Conservation (phyloP, 1,284 basidiomycete species). For the Chalciporus sp. region DNA sequence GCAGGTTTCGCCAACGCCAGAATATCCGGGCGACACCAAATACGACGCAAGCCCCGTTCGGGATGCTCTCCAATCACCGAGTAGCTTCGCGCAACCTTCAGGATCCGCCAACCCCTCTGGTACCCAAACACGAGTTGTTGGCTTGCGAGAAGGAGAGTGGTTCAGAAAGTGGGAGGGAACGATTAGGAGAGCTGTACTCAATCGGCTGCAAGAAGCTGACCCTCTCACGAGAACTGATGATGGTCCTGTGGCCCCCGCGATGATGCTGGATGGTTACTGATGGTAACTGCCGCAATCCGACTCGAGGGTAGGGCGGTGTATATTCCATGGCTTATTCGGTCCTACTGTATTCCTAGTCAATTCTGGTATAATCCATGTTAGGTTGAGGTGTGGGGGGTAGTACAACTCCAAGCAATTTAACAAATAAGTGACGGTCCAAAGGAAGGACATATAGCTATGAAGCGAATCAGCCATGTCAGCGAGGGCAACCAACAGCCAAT, state of each 20-base stretch:
- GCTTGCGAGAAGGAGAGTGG: slow-evolving; percentile 74
- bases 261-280: slow-evolving; percentile 38
- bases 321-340: not conserved
- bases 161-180: slow-evolving; percentile 73
- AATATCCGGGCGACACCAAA: slow-evolving; percentile 17
- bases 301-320: not conserved
- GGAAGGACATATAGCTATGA: not conserved
- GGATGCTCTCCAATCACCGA: slow-evolving; percentile 26
- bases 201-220: slow-evolving; percentile 29
- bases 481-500: not conserved
- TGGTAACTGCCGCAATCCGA: not conserved
- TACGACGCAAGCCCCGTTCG: slow-evolving; percentile 16
- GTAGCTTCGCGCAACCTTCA: slow-evolving; percentile 5
- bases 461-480: not conserved
- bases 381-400: slow-evolving; percentile 2
- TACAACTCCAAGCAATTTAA: slow-evolving; percentile 19
- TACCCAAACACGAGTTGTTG: slow-evolving; percentile 45
- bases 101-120: slow-evolving; percentile 25
- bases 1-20: slow-evolving; percentile 35
- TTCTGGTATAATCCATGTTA: slow-evolving; percentile 9
- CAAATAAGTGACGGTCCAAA: slow-evolving; percentile 25
- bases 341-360: not conserved
- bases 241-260: slow-evolving; percentile 8
- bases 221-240: slow-evolving; percentile 30
- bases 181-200: slow-evolving; percentile 56